These are phyloP conservation scores for Nothophaeocryptopus gaeumannii DNA, from an alignment of 2,329 filamentous ascomycete species.

Conservation along the genomic window DNA sequence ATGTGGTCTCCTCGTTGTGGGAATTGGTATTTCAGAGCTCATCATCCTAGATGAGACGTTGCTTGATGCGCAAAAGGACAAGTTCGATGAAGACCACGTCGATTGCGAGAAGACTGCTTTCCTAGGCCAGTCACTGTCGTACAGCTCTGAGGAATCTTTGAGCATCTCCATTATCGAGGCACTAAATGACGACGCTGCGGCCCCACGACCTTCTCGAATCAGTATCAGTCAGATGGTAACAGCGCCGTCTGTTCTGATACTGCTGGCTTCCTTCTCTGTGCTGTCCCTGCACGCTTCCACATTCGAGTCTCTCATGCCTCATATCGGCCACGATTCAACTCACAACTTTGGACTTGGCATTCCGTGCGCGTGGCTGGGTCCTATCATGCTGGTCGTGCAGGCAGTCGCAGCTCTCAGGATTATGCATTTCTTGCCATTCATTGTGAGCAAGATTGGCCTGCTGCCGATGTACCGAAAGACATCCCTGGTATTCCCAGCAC, in stretches of 20 bases:
- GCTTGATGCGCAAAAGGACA: constrained; percentile 10
- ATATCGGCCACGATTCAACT: constrained; percentile 46
- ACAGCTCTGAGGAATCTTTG: constrained; percentile 36
- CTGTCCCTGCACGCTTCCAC: constrained; percentile 57
- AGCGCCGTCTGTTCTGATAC: constrained; percentile 45
- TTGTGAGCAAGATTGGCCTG: constrained; percentile 41
- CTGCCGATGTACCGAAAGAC: constrained; percentile 44
- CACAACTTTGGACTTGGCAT: constrained; percentile 47
- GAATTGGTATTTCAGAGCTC: constrained; percentile 41
- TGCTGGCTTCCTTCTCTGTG: constrained; percentile 51
- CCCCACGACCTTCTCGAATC: constrained; percentile 38
- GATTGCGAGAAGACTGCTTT: constrained; percentile 50
- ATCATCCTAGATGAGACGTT: constrained; percentile 39
- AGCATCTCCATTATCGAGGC: constrained; percentile 37
- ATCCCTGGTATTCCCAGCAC: constrained; percentile 40
- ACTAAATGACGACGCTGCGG: constrained; percentile 25
- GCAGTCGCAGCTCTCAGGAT: constrained; percentile 41
- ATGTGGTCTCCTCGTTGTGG: constrained; percentile 42
- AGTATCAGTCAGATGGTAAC: constrained; percentile 46
- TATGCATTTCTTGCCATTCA: constrained; percentile 37
- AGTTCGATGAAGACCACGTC: constrained; percentile 15
- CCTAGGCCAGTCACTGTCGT: constrained; percentile 35
- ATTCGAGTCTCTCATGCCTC: constrained; percentile 49
- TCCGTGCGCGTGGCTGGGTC: constrained; percentile 44
- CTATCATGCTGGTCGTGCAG: constrained; percentile 43